phyloP scores from a whole-genome alignment of 179 eudicot species.

The Spinacia oleracea region DNA sequence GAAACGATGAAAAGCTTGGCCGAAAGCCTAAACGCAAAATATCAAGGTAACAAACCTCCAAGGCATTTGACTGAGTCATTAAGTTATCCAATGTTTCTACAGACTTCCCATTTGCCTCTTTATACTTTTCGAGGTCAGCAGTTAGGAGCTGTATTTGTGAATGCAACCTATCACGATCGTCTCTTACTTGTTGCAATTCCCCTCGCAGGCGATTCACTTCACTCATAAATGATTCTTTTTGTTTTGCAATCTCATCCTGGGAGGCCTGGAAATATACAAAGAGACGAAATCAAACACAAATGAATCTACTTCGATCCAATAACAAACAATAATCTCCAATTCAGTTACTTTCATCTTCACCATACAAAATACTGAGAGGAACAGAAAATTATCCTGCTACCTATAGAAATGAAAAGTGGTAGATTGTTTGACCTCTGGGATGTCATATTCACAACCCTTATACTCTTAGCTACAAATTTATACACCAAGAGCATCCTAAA shows the following conservation, averaged over 20 bases:
- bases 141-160: constrained; percentile 42
- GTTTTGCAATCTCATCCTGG: constrained; percentile 56
- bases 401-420: not conserved
- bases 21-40: not conserved
- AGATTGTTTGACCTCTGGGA: not conserved
- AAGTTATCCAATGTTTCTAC: constrained; percentile 52
- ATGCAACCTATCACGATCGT: constrained; percentile 59
- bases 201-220: constrained; percentile 52
- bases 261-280: constrained; percentile 38
- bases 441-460: not conserved
- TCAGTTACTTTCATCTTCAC: not conserved
- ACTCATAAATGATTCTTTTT: constrained; percentile 42
- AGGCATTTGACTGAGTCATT: constrained; percentile 47
- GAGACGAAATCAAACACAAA: not conserved
- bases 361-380: too few relatives aligned
- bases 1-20: too few relatives aligned
- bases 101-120: constrained; percentile 61
- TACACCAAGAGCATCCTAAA: not conserved
- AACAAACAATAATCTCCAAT: not conserved
- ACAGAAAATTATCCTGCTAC: not conserved
- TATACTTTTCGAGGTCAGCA: constrained; percentile 44
- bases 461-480: not conserved
- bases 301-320: not conserved
- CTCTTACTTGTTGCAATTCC: constrained; percentile 64
- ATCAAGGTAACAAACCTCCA: constrained; percentile 51